These are phyloP conservation scores for Tetrapisispora pingtungensis DNA, from an alignment of 805 yeast species.

Conservation along the genomic window DNA sequence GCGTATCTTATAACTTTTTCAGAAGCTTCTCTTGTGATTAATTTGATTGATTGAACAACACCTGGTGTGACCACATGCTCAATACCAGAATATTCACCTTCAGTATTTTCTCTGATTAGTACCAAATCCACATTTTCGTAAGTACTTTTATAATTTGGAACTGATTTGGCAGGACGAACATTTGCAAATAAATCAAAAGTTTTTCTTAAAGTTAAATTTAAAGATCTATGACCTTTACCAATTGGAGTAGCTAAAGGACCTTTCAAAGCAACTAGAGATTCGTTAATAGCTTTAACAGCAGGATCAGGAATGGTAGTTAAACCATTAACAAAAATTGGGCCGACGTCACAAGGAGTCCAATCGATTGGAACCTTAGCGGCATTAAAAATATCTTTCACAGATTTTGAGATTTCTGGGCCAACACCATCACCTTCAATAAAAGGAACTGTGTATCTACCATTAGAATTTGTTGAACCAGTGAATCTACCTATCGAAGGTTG, in stretches of 20 bases:
- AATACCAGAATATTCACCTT: conserved; percentile 98
- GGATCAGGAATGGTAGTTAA: conserved; percentile 86
- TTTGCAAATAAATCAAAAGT: conserved; percentile 94
- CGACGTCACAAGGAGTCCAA: conserved; percentile 95
- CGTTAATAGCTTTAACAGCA: conserved; percentile 87
- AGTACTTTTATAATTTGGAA: conserved; percentile 86
- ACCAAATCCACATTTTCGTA: conserved; percentile 80
- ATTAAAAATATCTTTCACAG: conserved; percentile 84
- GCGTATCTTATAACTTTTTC: conserved; percentile 96
- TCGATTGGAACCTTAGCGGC: conserved; percentile 95
- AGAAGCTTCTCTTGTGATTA: conserved; percentile 92
- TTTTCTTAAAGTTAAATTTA: conserved; percentile 95
- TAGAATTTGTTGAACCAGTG: conserved; percentile 33
- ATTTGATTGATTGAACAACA: conserved; percentile 94
- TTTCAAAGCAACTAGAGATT: conserved; percentile 88
- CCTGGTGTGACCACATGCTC: conserved; percentile 98
- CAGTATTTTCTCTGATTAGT: conserved; percentile 95
- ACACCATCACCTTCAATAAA: conserved; percentile 98
- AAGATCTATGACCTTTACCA: conserved; percentile 96
- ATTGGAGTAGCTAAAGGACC: conserved; percentile 99
- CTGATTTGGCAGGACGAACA: conserved; percentile 92
- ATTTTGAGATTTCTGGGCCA: conserved; percentile 88
- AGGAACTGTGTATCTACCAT: conserved; percentile 88
- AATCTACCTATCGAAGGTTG: conserved; percentile 28
- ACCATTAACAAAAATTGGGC: conserved; percentile 86